Evolutionary conservation across 192 early-diverging fungal genomes (phyloP).

Genomic region (Phlyctochytrium planicorne): DNA sequence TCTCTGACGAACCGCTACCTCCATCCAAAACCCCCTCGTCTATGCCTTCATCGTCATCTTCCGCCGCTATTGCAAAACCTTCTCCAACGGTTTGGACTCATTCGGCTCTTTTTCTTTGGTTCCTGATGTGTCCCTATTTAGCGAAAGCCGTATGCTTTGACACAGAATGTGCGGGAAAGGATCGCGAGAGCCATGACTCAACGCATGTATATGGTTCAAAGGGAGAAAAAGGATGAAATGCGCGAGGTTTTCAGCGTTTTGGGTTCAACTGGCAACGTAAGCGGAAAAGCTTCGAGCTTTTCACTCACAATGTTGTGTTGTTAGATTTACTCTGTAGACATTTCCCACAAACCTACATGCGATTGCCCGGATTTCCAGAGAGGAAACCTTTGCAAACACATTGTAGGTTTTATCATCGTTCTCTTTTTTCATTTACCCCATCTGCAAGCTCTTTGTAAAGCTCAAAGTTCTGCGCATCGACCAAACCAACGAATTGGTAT

Average conservation of each 20-base stretch:
- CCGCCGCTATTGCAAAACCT: not conserved
- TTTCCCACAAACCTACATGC: not conserved
- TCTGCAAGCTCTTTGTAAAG: conserved; percentile 4
- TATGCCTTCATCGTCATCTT: not conserved
- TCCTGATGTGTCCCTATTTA: not conserved
- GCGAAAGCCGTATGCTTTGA: not conserved
- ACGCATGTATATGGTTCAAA: not conserved
- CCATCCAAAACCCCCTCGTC: not conserved
- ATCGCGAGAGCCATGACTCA: not conserved
- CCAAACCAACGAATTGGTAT: not conserved
- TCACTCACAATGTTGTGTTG: not conserved
- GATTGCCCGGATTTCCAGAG: not conserved
- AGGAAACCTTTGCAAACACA: not conserved
- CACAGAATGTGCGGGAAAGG: not conserved
- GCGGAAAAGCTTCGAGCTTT: not conserved
- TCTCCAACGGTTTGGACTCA: not conserved
- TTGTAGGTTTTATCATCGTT: not conserved
- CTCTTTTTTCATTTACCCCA: not conserved
- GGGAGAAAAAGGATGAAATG: not conserved
- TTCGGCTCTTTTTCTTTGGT: not conserved
- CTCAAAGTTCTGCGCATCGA: not conserved
- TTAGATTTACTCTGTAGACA: not conserved
- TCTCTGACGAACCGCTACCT: not conserved
- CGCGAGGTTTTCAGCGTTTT: not conserved
- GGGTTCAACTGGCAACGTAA: conserved; percentile 1